Percentiles rank a stretch among this genome's conserved stretches.
phyloP scores from a whole-genome alignment of 352 stramenopile genomes.

The Phytophthora ramorum region DNA sequence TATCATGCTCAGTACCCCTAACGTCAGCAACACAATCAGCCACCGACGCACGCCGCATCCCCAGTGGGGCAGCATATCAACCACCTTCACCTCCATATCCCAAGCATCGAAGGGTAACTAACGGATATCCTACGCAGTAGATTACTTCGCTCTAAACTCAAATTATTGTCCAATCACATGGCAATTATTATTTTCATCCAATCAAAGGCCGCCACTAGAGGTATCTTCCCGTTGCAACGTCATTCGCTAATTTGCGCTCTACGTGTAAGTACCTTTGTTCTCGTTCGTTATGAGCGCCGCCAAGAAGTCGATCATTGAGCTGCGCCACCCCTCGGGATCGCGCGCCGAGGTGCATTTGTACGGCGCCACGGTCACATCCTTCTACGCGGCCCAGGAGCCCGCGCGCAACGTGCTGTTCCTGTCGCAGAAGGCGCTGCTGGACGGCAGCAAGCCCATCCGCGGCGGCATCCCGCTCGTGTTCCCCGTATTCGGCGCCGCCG shows the following conservation, averaged over 20 bases:
- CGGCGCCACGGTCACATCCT: slow-evolving; percentile 92
- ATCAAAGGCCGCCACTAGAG: not conserved
- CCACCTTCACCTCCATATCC: not conserved
- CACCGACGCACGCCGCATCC: slow-evolving; percentile 20
- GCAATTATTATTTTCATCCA: not conserved
- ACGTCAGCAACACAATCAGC: slow-evolving; percentile 23
- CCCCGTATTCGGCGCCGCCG: slow-evolving; percentile 93
- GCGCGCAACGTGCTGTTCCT: slow-evolving; percentile 93
- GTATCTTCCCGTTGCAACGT: not conserved
- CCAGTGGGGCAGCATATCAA: not conserved
- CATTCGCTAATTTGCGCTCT: not conserved
- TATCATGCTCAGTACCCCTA: slow-evolving; percentile 31
- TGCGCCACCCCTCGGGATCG: slow-evolving; percentile 74
- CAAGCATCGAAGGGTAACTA: not conserved
- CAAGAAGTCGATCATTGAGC: slow-evolving; percentile 49
- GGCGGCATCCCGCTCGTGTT: slow-evolving; percentile 97
- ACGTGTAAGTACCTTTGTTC: too few relatives aligned
- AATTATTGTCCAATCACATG: not conserved
- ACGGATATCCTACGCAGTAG: too few relatives aligned
- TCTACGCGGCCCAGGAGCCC: slow-evolving; percentile 72
- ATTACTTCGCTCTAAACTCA: not conserved
- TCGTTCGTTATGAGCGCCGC: slow-evolving; percentile 28
- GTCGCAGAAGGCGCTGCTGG: slow-evolving; percentile 86
- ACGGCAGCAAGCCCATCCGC: slow-evolving; percentile 95
- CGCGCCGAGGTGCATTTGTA: slow-evolving; percentile 89